A percentile compares a stretch with the other conserved stretches of the same genome.
These are phyloP conservation scores for Paspalum vaginatum DNA, from an alignment of 176 grass and related monocot species.

Conservation along the genomic window DNA sequence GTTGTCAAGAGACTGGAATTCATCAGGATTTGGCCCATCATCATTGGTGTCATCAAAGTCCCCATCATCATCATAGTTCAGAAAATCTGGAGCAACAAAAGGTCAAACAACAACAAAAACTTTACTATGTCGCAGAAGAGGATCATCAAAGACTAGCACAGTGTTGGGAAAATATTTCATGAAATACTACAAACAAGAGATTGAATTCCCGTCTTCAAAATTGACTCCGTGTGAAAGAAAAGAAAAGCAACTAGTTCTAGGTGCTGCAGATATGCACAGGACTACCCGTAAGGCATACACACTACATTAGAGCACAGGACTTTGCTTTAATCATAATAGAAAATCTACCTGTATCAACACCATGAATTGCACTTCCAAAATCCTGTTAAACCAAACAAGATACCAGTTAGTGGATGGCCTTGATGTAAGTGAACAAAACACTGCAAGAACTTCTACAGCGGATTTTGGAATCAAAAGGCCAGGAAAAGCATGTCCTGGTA, in stretches of 20 bases:
- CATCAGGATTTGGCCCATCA: conserved; percentile 64
- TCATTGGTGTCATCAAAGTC: conserved; percentile 67
- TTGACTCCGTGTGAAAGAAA: neutral
- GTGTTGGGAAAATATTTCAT: neutral
- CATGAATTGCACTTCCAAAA: conserved; percentile 84
- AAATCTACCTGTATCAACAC: conserved; percentile 80
- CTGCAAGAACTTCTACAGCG: conserved; percentile 13
- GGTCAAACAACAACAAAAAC: conserved; percentile 20
- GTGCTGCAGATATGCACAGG: neutral
- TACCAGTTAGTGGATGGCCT: conserved; percentile 20
- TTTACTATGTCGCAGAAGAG: neutral
- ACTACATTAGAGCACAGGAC: conserved; percentile 5
- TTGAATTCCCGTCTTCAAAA: neutral
- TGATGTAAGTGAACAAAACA: conserved; percentile 21
- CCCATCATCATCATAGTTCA: conserved; percentile 83
- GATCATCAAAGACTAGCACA: neutral
- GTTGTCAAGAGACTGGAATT: conserved; percentile 79
- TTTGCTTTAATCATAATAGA: conserved; percentile 29
- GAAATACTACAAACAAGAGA: neutral
- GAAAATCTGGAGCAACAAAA: conserved; percentile 67
- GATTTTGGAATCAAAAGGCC: neutral
- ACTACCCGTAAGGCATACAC: neutral
- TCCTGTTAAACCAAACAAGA: conserved; percentile 64
- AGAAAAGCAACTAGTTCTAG: neutral
- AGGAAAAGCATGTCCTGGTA: neutral